Percentiles rank a stretch among this genome's conserved stretches.
Evolutionary conservation across 2,329 filamentous ascomycete genomes (phyloP).

Genomic region (Teratosphaeria nubilosa): DNA sequence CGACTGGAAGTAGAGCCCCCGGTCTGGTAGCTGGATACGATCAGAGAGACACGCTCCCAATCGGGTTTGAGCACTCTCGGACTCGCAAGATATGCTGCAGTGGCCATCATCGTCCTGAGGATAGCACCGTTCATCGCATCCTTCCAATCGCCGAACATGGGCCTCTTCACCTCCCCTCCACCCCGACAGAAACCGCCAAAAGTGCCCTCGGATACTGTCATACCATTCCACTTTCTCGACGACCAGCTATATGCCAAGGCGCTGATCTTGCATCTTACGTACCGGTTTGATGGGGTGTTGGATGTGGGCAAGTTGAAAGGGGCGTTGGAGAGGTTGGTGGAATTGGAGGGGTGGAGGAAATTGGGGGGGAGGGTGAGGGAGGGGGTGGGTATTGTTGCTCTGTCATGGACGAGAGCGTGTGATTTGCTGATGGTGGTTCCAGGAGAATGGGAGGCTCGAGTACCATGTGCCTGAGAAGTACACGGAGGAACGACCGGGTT

Average conservation of each 20-base stretch:
- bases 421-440: background rate
- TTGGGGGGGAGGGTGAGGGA: conserved; percentile 3
- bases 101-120: too few species aligned
- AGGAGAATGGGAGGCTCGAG: conserved; percentile 5
- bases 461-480: conserved; percentile 8
- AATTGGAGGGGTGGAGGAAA: conserved; percentile 6
- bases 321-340: conserved; percentile 6
- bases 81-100: too few species aligned
- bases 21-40: too few species aligned
- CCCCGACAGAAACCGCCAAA: background rate
- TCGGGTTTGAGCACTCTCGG: too few species aligned
- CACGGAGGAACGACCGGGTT: conserved; percentile 7
- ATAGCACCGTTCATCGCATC: too few species aligned
- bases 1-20: too few species aligned
- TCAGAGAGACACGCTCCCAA: too few species aligned
- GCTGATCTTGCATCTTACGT: conserved; percentile 8
- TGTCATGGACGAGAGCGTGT: background rate
- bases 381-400: background rate
- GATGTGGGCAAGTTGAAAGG: conserved; percentile 6
- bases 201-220: conserved; percentile 1
- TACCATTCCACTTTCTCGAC: conserved; percentile 6
- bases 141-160: too few species aligned
- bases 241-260: conserved; percentile 1
- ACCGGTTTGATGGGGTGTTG: conserved; percentile 11
- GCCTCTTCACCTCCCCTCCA: background rate